Conservation (phyloP, 768 basidiomycete species). For the Phaeolepiota aurea region DNA sequence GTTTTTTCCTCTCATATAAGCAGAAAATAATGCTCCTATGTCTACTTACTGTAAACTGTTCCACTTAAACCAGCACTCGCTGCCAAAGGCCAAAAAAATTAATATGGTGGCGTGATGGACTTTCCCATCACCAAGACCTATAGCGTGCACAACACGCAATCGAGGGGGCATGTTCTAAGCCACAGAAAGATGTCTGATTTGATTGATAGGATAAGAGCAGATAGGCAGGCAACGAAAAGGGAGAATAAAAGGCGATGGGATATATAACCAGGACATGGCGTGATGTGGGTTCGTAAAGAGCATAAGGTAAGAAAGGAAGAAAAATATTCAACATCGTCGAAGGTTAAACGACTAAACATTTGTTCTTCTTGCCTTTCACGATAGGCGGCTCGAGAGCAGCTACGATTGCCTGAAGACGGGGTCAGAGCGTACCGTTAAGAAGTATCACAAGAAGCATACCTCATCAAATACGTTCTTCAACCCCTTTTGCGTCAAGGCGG, state of each 20-base stretch:
- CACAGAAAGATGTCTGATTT: slow-evolving; percentile 29
- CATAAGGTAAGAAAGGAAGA: slow-evolving; percentile 16
- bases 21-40: too few relatives aligned
- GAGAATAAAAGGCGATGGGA: slow-evolving; percentile 26
- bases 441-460: slow-evolving; percentile 29
- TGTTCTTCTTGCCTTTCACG: slow-evolving; percentile 66
- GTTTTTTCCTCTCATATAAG: too few relatives aligned
- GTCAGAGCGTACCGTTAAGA: slow-evolving; percentile 4
- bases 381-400: slow-evolving; percentile 97
- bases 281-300: slow-evolving; percentile 28
- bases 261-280: slow-evolving; percentile 39
- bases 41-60: too few relatives aligned
- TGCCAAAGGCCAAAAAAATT: too few relatives aligned
- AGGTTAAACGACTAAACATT: slow-evolving; percentile 85
- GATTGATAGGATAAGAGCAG: slow-evolving; percentile 28
- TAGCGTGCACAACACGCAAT: too few relatives aligned
- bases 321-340: slow-evolving; percentile 14
- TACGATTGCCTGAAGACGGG: slow-evolving; percentile 74
- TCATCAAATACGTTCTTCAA: slow-evolving; percentile 99
- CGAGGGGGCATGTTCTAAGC: slow-evolving; percentile 9
- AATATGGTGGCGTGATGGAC: too few relatives aligned
- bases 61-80: too few relatives aligned
- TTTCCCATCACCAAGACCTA: too few relatives aligned
- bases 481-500: slow-evolving; percentile 97
- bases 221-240: slow-evolving; percentile 20